Percentiles rank a stretch among this genome's conserved stretches.
Evolutionary conservation across 2,329 filamentous ascomycete genomes (phyloP).

Genomic region (Neonectria magnoliae): DNA sequence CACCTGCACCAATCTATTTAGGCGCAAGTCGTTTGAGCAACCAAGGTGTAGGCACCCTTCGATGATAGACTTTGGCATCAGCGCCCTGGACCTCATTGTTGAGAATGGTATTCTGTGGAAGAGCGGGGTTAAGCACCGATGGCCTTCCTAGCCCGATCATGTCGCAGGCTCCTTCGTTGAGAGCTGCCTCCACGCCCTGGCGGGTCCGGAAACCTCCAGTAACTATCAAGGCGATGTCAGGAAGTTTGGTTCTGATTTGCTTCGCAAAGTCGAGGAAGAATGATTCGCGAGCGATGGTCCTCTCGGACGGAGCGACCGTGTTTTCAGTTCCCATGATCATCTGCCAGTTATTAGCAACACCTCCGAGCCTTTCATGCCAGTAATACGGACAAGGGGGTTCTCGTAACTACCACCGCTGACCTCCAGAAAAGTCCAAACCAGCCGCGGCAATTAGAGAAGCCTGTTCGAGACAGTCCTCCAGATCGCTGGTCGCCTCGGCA

Average conservation of each 20-base stretch:
- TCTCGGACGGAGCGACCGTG: slow-evolving; percentile 24
- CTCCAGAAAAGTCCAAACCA: slow-evolving; percentile 73
- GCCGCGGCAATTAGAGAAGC: slow-evolving; percentile 58
- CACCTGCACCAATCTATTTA: slow-evolving; percentile 28
- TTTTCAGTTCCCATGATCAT: slow-evolving; percentile 47
- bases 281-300: slow-evolving; percentile 67
- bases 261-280: slow-evolving; percentile 75
- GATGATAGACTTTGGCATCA: slow-evolving; percentile 24
- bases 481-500: slow-evolving; percentile 40
- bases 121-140: slow-evolving; percentile 48
- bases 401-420: slow-evolving; percentile 72
- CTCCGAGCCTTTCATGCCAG: slow-evolving; percentile 6
- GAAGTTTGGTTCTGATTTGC: slow-evolving; percentile 57
- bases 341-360: slow-evolving; percentile 29
- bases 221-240: slow-evolving; percentile 61
- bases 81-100: slow-evolving; percentile 28
- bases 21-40: slow-evolving; percentile 30
- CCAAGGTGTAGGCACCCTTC: slow-evolving; percentile 27
- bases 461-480: slow-evolving; percentile 67
- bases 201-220: slow-evolving; percentile 71
- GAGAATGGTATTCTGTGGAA: slow-evolving; percentile 46
- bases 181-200: slow-evolving; percentile 52
- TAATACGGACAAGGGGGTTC: slow-evolving; percentile 54
- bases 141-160: slow-evolving; percentile 54
- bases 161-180: slow-evolving; percentile 52